Conservation (phyloP, 164 flowering plant genomes). For the Liquidambar formosana region DNA sequence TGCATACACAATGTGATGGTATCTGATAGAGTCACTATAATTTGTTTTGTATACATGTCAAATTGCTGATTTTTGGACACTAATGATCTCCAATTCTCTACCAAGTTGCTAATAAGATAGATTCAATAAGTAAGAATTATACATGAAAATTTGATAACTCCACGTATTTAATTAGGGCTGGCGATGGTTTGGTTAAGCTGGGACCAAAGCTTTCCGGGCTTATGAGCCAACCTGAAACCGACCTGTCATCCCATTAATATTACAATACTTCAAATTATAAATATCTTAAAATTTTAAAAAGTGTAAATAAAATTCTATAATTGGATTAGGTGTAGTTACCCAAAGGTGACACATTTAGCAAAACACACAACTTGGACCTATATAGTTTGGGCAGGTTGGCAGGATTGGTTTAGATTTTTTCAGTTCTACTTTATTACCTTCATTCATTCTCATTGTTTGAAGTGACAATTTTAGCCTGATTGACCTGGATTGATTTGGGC, state of each 20-base stretch:
- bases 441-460: background rate
- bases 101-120: background rate
- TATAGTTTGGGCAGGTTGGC: background rate
- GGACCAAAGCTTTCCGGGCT: background rate
- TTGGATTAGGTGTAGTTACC: background rate
- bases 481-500: background rate
- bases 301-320: background rate
- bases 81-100: background rate
- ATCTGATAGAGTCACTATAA: background rate
- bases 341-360: background rate
- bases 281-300: background rate
- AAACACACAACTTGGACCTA: background rate
- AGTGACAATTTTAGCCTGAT: conserved; percentile 1
- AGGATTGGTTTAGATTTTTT: background rate
- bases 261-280: background rate
- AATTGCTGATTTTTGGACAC: background rate
- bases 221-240: background rate
- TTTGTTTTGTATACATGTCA: background rate
- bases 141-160: background rate
- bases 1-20: background rate
- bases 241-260: background rate
- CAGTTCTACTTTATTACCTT: background rate
- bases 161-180: background rate
- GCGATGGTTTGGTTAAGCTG: background rate
- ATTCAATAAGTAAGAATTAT: too few relatives aligned